Evolutionary conservation across 2,329 filamentous ascomycete species (phyloP).

Genomic region (Byssochlamys sp.): DNA sequence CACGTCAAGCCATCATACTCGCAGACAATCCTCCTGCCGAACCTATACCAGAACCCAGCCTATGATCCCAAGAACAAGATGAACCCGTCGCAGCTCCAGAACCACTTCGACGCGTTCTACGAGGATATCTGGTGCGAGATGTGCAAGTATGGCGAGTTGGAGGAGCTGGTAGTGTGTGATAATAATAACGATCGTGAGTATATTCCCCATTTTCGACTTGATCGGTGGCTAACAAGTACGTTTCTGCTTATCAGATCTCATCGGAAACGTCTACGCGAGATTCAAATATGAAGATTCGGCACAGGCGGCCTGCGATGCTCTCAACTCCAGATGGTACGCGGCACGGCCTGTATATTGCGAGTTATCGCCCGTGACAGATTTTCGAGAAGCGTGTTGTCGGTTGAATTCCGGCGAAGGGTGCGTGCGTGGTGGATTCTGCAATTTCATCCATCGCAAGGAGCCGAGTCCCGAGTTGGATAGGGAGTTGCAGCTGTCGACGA

Average conservation of each 20-base stretch:
- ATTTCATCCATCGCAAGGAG: constrained; percentile 98
- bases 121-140: constrained; percentile 99
- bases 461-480: constrained; percentile 78
- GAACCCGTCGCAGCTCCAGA: constrained; percentile 90
- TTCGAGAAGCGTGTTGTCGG: constrained; percentile 91
- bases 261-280: constrained; percentile 96
- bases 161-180: constrained; percentile 96
- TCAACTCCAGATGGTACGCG: constrained; percentile 95
- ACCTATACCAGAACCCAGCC: constrained; percentile 97
- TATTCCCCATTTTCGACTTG: not conserved
- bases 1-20: constrained; percentile 98
- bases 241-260: constrained; percentile 55
- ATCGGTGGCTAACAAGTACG: not conserved
- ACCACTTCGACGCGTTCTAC: constrained; percentile 99
- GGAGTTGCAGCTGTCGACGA: constrained; percentile 77
- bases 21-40: constrained; percentile 94
- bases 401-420: constrained; percentile 92
- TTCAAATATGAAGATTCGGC: constrained; percentile 99
- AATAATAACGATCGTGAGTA: constrained; percentile 92
- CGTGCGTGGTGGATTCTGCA: constrained; percentile 93
- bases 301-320: constrained; percentile 82
- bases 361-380: constrained; percentile 90
- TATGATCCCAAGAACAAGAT: constrained; percentile 96
- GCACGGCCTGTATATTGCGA: constrained; percentile 97
- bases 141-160: constrained; percentile 94